phyloP scores from a whole-genome alignment of 495 filamentous ascomycete genomes.

The Glarea lozoyensis region DNA sequence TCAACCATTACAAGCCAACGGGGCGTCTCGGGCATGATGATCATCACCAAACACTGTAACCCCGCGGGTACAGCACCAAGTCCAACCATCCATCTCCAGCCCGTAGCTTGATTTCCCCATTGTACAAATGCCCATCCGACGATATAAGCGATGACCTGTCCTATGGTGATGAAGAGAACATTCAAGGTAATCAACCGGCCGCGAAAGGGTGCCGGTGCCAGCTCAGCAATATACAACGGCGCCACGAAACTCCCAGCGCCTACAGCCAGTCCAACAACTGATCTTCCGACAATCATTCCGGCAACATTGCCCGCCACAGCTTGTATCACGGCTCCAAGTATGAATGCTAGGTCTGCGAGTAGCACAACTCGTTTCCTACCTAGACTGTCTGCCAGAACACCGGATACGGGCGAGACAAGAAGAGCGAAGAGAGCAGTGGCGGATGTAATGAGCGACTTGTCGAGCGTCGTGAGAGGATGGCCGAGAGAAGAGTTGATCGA shows the following conservation, averaged over 20 bases:
- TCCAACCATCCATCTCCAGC: slow-evolving; percentile 89
- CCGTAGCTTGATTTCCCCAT: slow-evolving; percentile 35
- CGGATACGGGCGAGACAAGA: slow-evolving; percentile 65
- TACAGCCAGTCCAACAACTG: slow-evolving; percentile 73
- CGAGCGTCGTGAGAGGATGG: slow-evolving; percentile 56
- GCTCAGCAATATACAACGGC: slow-evolving; percentile 79
- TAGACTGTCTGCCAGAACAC: slow-evolving; percentile 61
- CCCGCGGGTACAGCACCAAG: slow-evolving; percentile 71
- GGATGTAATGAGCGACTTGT: slow-evolving; percentile 79
- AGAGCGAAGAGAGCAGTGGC: slow-evolving; percentile 75
- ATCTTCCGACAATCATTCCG: slow-evolving; percentile 70
- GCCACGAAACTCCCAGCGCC: slow-evolving; percentile 76
- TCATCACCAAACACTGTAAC: slow-evolving; percentile 55
- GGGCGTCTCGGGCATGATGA: slow-evolving; percentile 74
- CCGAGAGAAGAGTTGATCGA: slow-evolving; percentile 72
- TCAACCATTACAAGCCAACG: slow-evolving; percentile 73
- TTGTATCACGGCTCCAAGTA: slow-evolving; percentile 64
- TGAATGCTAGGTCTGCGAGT: slow-evolving; percentile 71
- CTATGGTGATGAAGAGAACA: slow-evolving; percentile 72
- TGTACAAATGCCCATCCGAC: slow-evolving; percentile 60
- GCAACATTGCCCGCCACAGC: slow-evolving; percentile 52
- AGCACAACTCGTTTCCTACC: slow-evolving; percentile 72
- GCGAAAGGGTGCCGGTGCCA: slow-evolving; percentile 65
- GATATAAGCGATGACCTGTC: slow-evolving; percentile 80
- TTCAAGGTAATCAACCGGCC: slow-evolving; percentile 72